Evolutionary conservation across 352 stramenopile species (phyloP), one percentile per base, ranked within the genome.

Genomic region (Phytophthora brassicae): DNA sequence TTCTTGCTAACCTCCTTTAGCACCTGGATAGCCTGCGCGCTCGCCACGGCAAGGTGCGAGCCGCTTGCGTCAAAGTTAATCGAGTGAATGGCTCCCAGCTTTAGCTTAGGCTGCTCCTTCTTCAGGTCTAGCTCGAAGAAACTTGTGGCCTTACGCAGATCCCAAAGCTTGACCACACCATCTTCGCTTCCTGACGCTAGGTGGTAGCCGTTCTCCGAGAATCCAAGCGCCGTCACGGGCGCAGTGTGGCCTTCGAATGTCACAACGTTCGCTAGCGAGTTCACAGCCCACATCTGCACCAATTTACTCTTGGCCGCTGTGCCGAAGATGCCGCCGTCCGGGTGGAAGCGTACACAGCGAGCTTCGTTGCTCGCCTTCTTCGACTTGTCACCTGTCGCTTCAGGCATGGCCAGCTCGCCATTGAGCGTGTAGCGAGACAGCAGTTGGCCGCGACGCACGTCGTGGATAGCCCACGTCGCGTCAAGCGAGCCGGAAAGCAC

Each of bases 131-230:
- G 24, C 55, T 88, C 75, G 24, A 74, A 77, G 46, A 96, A 83
- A 60, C 74, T 93, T 60, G 88, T 88, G 36, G 90, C 80, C 70
- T 96, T 97, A 48, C 94, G 89, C 60, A 99, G 72, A 70, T 99
- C 96, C 94, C 93, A 98, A 20, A 99, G 74, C 55, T 85, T 80
- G 38, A 98, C 79, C 19, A 84, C 56, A 9, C 90, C 92, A 31
- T 96, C 87, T 23, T 81, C 67, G 22, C 77, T 79, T 16, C 81
- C 87, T 13, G 89, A 92, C 1, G 89, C 94, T 28, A 99, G 69
- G 45, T 98, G 81, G 70, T 98, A 98, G 23, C 96, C 96, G 66
- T 98, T 99, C 69, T 98, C 94, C 6, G 90, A 98, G 68, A 98
- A 97, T 44, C 74, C 70, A 26, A 99, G 71, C 33, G 74, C 67